These are phyloP conservation scores for Nicotiana obtusifolia DNA, from an alignment of 257 asterid genomes.

Conservation along the genomic window DNA sequence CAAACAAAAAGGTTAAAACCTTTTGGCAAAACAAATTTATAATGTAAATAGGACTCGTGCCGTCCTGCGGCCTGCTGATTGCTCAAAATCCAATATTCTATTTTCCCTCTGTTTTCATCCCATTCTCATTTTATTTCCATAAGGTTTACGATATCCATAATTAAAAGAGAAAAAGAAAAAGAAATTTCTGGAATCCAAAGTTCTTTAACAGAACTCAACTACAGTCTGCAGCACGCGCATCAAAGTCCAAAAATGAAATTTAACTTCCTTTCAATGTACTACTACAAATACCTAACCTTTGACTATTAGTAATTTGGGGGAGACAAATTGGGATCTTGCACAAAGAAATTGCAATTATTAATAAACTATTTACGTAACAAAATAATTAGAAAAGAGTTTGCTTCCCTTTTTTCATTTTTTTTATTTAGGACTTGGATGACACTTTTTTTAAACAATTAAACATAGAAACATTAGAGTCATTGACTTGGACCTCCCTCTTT, in stretches of 20 bases:
- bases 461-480: not conserved
- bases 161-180: not conserved
- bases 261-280: not conserved
- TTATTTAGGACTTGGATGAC: not conserved
- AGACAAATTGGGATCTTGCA: slow-evolving; percentile 12
- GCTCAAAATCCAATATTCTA: no score
- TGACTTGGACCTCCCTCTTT: not conserved
- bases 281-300: slow-evolving; percentile 3
- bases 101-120: no score
- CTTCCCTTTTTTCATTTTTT: not conserved
- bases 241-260: slow-evolving; percentile 5
- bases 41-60: no score
- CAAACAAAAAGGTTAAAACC: no score
- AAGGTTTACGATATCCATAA: no score
- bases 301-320: slow-evolving; percentile 9
- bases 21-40: no score
- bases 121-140: no score
- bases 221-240: not conserved
- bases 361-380: not conserved
- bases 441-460: not conserved
- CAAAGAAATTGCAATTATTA: not conserved
- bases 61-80: no score
- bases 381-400: not conserved
- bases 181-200: not conserved
- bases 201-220: not conserved